Base-by-base conservation (phyloP, 805 yeast species). In the Candida sonorensis region DNA sequence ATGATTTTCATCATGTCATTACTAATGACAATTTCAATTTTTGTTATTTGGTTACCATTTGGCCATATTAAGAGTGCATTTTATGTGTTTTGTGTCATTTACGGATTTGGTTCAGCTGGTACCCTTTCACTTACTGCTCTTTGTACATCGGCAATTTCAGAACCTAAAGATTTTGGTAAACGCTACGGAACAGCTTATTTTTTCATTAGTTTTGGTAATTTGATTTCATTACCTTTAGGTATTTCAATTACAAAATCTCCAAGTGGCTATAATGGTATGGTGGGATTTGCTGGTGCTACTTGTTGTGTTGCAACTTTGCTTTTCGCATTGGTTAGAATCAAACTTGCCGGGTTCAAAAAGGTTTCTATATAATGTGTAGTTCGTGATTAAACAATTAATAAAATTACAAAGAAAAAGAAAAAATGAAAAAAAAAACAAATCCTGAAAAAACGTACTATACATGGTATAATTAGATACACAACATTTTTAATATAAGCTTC, bases 171-270 rank as follows among this genome's bases (percentile, higher is more conserved):
- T 35, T 79, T 81, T 45, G 90, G 90, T 11, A 75, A 72, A 42
- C 55, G 81, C 18, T 82, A 77, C 45, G 88, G 90, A 0, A 69
- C 86, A 4, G 70, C 77, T 37, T 80, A 78, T 50, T 75, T 67
- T 35, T 59, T 62, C 31, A 61, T 66, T 23, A 42, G 54, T 20
- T 58, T 75, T 34, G 60, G 68, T 11, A 59, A 65, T 20, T 54
- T 75, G 18, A 62, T 69, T 11, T 59, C 67, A 16, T 59, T 74
- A 15, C 77, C 79, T 3, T 55, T 67, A 14, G 68, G 74, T 23
- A 48, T 45, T 23, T 41, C 53, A 4, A 41, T 52, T 8, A 46
- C 57, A 2, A 70, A 46, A 8, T 46, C 59, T 1, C 25, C 33
- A 3, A 42, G 41, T 3, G 59, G 54, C 6, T 56, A 51, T 34